phyloP scores from a whole-genome alignment of 2,329 filamentous ascomycete species.

The Aspergillus fumigatus region DNA sequence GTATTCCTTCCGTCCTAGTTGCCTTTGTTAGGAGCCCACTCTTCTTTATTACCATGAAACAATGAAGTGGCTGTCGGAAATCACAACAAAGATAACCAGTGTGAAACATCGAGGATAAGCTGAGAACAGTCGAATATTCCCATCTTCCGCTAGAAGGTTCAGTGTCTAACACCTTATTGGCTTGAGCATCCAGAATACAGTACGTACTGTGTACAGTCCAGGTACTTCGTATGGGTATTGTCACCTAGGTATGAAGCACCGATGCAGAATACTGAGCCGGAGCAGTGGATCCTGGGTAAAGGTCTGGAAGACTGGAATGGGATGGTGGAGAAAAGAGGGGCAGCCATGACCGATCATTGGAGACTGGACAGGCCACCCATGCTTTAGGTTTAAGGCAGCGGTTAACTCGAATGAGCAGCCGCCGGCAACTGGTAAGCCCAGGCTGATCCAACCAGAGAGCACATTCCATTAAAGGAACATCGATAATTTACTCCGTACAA shows the following conservation, averaged over 20 bases:
- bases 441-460: neutral
- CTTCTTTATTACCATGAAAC: neutral
- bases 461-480: no score
- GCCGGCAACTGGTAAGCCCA: constrained; percentile 1
- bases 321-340: constrained; percentile 4
- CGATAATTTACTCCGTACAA: neutral
- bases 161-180: no score
- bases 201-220: constrained; percentile 3
- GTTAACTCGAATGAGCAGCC: constrained; percentile 10
- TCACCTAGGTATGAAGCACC: constrained; percentile 7
- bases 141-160: neutral
- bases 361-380: constrained; percentile 2
- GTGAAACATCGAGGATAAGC: neutral
- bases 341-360: constrained; percentile 7
- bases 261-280: constrained; percentile 11
- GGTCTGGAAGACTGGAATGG: constrained; percentile 3
- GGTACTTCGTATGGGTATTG: neutral
- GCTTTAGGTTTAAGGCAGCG: constrained; percentile 6
- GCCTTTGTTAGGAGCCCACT: neutral
- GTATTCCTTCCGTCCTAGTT: neutral
- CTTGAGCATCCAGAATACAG: neutral
- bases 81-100: neutral
- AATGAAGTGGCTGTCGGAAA: neutral
- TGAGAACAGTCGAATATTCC: neutral
- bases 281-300: constrained; percentile 17